phyloP scores from a whole-genome alignment of 1,284 basidiomycete species.

The Malassezia furfur region DNA sequence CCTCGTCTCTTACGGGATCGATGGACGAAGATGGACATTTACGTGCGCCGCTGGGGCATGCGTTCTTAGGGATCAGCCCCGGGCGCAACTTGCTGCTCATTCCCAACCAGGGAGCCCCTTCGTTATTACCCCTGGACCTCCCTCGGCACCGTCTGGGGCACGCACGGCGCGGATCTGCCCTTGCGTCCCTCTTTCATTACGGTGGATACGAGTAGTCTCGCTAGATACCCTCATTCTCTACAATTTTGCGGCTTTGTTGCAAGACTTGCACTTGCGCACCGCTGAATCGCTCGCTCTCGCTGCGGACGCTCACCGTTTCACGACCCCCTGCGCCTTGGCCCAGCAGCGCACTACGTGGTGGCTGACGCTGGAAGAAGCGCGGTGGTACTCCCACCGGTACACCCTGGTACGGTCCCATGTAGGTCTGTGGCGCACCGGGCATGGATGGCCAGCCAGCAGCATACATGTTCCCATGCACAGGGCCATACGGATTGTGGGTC shows the following conservation, averaged over 20 bases:
- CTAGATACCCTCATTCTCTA: slow-evolving; percentile 3
- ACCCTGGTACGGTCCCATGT: background rate
- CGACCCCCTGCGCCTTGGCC: slow-evolving; percentile 40
- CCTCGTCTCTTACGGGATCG: background rate
- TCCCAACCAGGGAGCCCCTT: background rate
- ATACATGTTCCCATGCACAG: too few relatives aligned
- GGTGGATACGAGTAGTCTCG: background rate
- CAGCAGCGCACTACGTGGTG: slow-evolving; percentile 19
- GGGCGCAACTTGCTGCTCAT: slow-evolving; percentile 9
- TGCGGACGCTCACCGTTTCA: slow-evolving; percentile 32
- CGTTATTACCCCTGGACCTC: background rate
- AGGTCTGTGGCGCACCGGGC: background rate
- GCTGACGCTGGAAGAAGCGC: background rate
- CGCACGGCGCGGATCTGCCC: background rate
- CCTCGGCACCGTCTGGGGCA: background rate
- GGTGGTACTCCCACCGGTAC: too few relatives aligned
- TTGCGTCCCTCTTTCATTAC: background rate
- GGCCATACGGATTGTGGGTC: too few relatives aligned
- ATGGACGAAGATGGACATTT: background rate
- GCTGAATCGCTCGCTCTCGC: slow-evolving; percentile 39
- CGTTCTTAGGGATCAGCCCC: slow-evolving; percentile 9
- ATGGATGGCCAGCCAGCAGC: too few relatives aligned
- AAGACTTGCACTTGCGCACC: slow-evolving; percentile 37
- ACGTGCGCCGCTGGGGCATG: background rate
- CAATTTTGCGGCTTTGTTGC: background rate